Evolutionary conservation across 257 asterid genomes (phyloP).

Genomic region (Penstemon newberryi): DNA sequence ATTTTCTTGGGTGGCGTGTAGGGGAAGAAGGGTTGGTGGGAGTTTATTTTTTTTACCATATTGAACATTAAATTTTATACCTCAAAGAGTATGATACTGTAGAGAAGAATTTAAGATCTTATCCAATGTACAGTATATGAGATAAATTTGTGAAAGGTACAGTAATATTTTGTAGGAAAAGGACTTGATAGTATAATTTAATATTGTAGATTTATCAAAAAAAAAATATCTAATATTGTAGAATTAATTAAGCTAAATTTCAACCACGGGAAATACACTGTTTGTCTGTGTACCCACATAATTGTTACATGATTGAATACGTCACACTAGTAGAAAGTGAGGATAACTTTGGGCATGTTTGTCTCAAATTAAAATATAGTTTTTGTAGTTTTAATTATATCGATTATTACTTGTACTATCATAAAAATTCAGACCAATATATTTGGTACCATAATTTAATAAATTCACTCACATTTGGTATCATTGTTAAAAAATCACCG

Average conservation of each 20-base stretch:
- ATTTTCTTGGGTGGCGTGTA: background rate
- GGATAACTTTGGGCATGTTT: background rate
- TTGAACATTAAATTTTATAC: background rate
- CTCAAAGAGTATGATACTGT: background rate
- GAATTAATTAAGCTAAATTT: background rate
- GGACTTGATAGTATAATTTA: background rate
- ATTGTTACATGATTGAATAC: constrained; percentile 12
- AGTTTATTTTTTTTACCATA: background rate
- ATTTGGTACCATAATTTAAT: too few species aligned
- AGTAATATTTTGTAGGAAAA: background rate
- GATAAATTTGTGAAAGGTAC: too few species aligned
- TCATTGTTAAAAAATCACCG: too few species aligned
- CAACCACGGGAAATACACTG: background rate
- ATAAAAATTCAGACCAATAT: too few species aligned
- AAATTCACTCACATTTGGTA: too few species aligned
- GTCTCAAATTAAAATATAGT: too few species aligned
- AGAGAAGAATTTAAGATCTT: background rate
- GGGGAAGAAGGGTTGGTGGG: background rate
- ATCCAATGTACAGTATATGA: background rate
- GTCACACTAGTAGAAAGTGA: background rate
- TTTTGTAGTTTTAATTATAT: too few species aligned
- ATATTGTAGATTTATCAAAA: background rate
- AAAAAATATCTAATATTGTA: background rate
- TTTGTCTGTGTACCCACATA: background rate
- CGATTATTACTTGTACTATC: too few species aligned